phyloP scores from a whole-genome alignment of 2,329 filamentous ascomycete genomes.

The Reticulascus tulasneorum region DNA sequence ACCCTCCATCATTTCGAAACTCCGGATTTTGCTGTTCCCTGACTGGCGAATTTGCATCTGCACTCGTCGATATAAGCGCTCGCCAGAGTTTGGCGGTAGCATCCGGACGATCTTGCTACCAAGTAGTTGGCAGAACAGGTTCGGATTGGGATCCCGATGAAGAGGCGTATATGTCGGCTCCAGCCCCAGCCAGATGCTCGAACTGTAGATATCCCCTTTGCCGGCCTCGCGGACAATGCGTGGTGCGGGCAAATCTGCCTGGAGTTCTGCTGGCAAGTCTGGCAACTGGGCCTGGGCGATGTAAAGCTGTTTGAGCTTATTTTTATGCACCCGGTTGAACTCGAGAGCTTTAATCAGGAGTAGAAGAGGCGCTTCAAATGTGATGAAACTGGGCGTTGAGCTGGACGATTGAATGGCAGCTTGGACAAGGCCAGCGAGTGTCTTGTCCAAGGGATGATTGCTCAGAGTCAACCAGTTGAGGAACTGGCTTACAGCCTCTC shows the following conservation, averaged over 20 bases:
- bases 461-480: conserved; percentile 11
- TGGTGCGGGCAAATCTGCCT: conserved; percentile 65
- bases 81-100: conserved; percentile 60
- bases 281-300: conserved; percentile 76
- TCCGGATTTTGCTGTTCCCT: conserved; percentile 55
- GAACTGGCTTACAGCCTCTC: conserved; percentile 6
- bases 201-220: conserved; percentile 79
- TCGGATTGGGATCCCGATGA: conserved; percentile 91
- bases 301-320: conserved; percentile 54
- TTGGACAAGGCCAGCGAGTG: conserved; percentile 26
- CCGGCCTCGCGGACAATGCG: conserved; percentile 58
- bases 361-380: conserved; percentile 57
- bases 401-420: conserved; percentile 19
- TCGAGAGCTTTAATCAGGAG: conserved; percentile 58
- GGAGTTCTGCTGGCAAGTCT: conserved; percentile 61
- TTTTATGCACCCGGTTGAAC: conserved; percentile 35
- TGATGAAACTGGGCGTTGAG: conserved; percentile 40
- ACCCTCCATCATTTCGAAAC: conserved; percentile 89
- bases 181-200: conserved; percentile 83
- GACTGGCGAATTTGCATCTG: conserved; percentile 33
- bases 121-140: conserved; percentile 81
- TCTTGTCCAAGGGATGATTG: conserved; percentile 21
- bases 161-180: conserved; percentile 86
- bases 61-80: conserved; percentile 56
- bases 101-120: conserved; percentile 71